A percentile compares a stretch with the other conserved stretches of the same genome.
Conservation (phyloP, 768 basidiomycete genomes). For the Thelephora aurantiotincta region DNA sequence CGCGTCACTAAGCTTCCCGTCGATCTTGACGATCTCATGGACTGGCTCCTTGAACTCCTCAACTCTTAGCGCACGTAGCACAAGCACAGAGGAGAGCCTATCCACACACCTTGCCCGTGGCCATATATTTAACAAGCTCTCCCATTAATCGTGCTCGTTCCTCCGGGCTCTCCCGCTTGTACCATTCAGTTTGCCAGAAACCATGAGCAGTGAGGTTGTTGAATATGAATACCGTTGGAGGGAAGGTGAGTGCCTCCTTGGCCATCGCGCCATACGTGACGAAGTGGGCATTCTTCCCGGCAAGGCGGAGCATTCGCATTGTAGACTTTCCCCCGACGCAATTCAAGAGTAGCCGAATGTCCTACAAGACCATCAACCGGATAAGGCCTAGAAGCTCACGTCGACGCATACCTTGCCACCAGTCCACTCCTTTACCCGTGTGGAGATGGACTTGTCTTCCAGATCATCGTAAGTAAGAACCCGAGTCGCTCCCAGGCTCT, state of each 20-base stretch:
- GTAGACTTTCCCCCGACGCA: conserved; percentile 58
- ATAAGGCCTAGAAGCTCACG: not conserved
- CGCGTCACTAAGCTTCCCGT: conserved; percentile 21
- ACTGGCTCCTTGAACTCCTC: conserved; percentile 50
- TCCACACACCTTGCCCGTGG: conserved; percentile 36
- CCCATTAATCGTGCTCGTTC: conserved; percentile 39
- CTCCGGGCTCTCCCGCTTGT: conserved; percentile 28
- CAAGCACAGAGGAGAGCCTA: not conserved
- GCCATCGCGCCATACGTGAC: conserved; percentile 91
- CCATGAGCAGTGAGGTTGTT: conserved; percentile 65
- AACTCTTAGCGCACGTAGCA: not conserved
- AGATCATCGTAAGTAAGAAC: conserved; percentile 72
- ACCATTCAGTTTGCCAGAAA: conserved; percentile 73
- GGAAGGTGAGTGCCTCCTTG: conserved; percentile 61
- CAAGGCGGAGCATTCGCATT: conserved; percentile 48
- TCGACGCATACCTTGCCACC: conserved; percentile 34
- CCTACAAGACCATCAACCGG: conserved; percentile 13
- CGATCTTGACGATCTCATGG: conserved; percentile 52
- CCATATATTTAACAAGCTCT: conserved; percentile 38
- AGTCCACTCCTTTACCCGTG: conserved; percentile 50
- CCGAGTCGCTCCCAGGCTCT: conserved; percentile 54
- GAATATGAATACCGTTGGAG: conserved; percentile 75
- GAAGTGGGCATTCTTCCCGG: conserved; percentile 56
- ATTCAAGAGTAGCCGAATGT: conserved; percentile 35
- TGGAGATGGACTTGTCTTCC: conserved; percentile 35